Percentiles rank a stretch among this genome's conserved stretches.
Evolutionary conservation across 768 basidiomycete species (phyloP).

Genomic region (Podaxis sp.): DNA sequence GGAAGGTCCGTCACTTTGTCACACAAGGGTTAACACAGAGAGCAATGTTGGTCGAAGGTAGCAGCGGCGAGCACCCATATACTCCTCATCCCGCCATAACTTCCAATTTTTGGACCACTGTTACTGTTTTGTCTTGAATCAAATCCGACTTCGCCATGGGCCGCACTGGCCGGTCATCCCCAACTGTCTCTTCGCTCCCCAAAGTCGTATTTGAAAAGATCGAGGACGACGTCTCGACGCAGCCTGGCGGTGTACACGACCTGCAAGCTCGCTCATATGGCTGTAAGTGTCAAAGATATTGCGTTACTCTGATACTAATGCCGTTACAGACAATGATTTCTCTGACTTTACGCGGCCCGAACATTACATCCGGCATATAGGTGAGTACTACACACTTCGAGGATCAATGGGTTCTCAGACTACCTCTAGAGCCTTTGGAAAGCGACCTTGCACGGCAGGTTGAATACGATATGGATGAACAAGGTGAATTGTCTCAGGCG

Average conservation of each 20-base stretch:
- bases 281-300: conserved; percentile 50
- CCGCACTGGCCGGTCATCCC: conserved; percentile 33
- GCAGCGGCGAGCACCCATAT: conserved; percentile 1
- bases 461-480: conserved; percentile 99
- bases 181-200: conserved; percentile 43
- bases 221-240: conserved; percentile 59
- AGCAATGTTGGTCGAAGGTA: conserved; percentile 10
- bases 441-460: conserved; percentile 90
- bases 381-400: conserved; percentile 38
- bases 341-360: conserved; percentile 75
- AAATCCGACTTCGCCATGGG: conserved; percentile 30
- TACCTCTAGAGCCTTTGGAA: conserved; percentile 80
- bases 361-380: conserved; percentile 89
- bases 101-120: neutral
- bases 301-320: neutral
- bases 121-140: neutral
- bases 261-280: conserved; percentile 67
- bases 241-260: conserved; percentile 65
- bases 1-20: conserved; percentile 2
- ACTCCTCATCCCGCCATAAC: neutral
- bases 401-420: conserved; percentile 4
- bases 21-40: conserved; percentile 1
- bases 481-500: conserved; percentile 55
- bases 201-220: conserved; percentile 69
- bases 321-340: conserved; percentile 50